A percentile compares a stretch with the other conserved stretches of the same genome.
Conservation (phyloP, 2,329 filamentous ascomycete species). For the Xylariaceae sp. region DNA sequence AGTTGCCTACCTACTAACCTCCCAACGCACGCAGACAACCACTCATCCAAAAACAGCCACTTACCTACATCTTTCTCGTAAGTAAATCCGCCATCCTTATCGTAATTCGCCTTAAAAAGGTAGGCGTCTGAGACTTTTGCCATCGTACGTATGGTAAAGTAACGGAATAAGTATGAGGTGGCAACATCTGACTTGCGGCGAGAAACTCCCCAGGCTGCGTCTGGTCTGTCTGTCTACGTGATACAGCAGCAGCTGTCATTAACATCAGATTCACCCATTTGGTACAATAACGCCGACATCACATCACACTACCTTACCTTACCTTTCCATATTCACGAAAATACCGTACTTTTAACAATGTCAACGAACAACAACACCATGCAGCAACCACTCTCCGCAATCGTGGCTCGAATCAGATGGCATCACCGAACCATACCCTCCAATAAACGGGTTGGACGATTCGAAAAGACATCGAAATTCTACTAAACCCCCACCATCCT, state of each 20-base stretch:
- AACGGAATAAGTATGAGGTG: neutral
- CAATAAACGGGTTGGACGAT: neutral
- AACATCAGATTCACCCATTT: no score
- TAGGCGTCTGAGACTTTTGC: no score
- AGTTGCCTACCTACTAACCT: no score
- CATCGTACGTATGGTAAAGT: no score
- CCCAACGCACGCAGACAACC: no score
- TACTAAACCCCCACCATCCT: neutral
- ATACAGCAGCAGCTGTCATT: neutral
- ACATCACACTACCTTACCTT: neutral
- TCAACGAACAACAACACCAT: no score
- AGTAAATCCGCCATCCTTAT: neutral
- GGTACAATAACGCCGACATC: neutral
- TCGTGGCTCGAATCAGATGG: constrained; percentile 21
- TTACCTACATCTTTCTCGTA: no score
- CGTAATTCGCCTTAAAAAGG: no score
- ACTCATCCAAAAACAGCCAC: no score
- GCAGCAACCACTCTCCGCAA: neutral
- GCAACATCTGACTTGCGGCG: constrained; percentile 14
- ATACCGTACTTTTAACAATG: no score
- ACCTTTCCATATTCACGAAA: no score
- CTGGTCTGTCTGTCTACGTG: neutral
- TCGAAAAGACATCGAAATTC: neutral
- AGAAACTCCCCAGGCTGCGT: neutral
- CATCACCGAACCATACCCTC: neutral